phyloP scores from a whole-genome alignment of 2,329 filamentous ascomycete species.

The Clarireedia homoeocarpa region DNA sequence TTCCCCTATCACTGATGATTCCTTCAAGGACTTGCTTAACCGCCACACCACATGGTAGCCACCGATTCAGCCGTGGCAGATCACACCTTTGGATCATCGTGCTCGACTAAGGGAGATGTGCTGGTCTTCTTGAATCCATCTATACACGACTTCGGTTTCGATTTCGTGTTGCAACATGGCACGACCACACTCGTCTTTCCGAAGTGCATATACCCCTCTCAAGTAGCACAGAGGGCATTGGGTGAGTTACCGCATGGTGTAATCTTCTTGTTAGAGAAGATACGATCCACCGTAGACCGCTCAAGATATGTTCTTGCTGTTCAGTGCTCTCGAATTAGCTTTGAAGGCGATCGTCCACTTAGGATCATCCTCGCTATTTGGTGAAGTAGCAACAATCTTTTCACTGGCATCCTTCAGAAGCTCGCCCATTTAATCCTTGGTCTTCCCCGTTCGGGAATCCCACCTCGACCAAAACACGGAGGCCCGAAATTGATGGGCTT shows the following conservation, averaged over 20 bases:
- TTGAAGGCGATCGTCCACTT: slow-evolving; percentile 66
- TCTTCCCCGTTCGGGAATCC: slow-evolving; percentile 75
- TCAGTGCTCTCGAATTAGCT: slow-evolving; percentile 62
- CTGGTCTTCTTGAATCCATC: slow-evolving; percentile 70
- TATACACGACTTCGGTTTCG: slow-evolving; percentile 63
- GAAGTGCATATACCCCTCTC: slow-evolving; percentile 90
- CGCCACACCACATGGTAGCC: slow-evolving; percentile 68
- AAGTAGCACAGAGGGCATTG: slow-evolving; percentile 81
- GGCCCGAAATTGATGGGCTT: slow-evolving; percentile 56
- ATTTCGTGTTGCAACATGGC: slow-evolving; percentile 78
- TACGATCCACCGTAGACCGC: slow-evolving; percentile 64
- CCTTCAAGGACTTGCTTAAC: slow-evolving; percentile 73
- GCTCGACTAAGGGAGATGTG: slow-evolving; percentile 75
- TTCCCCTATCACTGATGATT: slow-evolving; percentile 62
- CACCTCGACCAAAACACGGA: slow-evolving; percentile 79
- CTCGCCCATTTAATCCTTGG: slow-evolving; percentile 55
- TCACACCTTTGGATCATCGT: slow-evolving; percentile 72
- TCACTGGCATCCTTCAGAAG: slow-evolving; percentile 77
- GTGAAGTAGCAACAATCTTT: slow-evolving; percentile 63
- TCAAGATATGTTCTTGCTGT: slow-evolving; percentile 61
- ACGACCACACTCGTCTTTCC: slow-evolving; percentile 75
- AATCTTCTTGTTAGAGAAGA: slow-evolving; percentile 62
- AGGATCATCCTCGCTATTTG: slow-evolving; percentile 61
- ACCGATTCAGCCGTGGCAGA: slow-evolving; percentile 74
- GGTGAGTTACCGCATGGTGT: slow-evolving; percentile 70